Evolutionary conservation across 73 alveolate genomes (phyloP).

Genomic region (Paraurostyla sp.): DNA sequence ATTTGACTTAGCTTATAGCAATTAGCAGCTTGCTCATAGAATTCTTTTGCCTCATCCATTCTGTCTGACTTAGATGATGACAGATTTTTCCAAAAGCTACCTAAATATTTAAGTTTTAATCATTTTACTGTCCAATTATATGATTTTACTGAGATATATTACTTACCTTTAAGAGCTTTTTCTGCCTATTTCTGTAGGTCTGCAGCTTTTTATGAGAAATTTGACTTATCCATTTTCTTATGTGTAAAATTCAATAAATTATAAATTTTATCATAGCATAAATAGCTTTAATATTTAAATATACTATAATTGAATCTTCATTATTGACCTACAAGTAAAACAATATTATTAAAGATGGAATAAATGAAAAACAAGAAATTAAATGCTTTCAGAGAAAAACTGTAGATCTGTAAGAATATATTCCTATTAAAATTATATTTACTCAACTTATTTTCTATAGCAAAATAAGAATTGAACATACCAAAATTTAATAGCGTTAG

Average conservation of each 20-base stretch:
- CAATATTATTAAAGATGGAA: not conserved
- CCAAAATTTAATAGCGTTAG: slow-evolving; percentile 29
- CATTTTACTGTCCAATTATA: not conserved
- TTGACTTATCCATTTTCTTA: slow-evolving; percentile 27
- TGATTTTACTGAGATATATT: too few relatives aligned
- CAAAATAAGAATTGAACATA: not conserved
- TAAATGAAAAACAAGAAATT: not conserved
- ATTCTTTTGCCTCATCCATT: slow-evolving; percentile 83
- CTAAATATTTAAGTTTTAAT: slow-evolving; percentile 38
- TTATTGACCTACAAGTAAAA: slow-evolving; percentile 1
- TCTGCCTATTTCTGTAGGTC: not conserved
- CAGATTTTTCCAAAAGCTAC: slow-evolving; percentile 82
- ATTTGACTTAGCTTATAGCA: slow-evolving; percentile 77
- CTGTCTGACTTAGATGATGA: slow-evolving; percentile 75
- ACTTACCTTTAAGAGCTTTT: slow-evolving; percentile 43
- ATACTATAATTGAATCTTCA: not conserved
- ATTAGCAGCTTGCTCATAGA: slow-evolving; percentile 84
- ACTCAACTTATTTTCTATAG: not conserved
- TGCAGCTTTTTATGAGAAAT: slow-evolving; percentile 8
- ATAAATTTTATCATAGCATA: not conserved
- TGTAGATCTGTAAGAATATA: not conserved
- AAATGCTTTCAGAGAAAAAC: slow-evolving; percentile 45
- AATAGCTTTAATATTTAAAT: not conserved
- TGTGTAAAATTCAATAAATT: not conserved
- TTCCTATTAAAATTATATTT: not conserved